Conservation (phyloP, 371 early-diverging fungal species). For the Phascolomyces articulosus region DNA sequence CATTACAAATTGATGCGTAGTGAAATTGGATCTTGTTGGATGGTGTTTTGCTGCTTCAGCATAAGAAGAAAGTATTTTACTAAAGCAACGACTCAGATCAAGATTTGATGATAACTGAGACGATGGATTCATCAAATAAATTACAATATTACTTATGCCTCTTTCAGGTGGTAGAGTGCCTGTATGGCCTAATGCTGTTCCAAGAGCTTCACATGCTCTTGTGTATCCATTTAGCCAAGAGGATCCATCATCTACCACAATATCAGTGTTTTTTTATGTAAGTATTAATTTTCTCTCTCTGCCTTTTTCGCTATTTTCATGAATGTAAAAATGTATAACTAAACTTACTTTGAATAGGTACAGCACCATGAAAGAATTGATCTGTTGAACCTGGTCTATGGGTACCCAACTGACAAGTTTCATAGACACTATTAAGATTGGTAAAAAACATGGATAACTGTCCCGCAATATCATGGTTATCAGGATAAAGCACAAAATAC, state of each 20-base stretch:
- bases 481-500: conserved; percentile 62
- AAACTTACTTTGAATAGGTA: conserved; percentile 49
- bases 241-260: conserved; percentile 14
- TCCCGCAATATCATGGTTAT: conserved; percentile 41
- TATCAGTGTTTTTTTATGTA: neutral
- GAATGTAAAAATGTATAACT: too few species aligned
- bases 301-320: too few species aligned
- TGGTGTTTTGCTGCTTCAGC: conserved; percentile 11
- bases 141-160: conserved; percentile 39
- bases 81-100: conserved; percentile 60
- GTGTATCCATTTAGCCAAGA: conserved; percentile 40
- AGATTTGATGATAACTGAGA: conserved; percentile 53
- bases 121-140: conserved; percentile 64
- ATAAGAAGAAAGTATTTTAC: conserved; percentile 15
- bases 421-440: conserved; percentile 54
- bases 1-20: conserved; percentile 25
- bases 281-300: too few species aligned
- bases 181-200: conserved; percentile 32
- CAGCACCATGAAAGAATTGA: conserved; percentile 43
- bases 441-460: conserved; percentile 53
- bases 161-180: conserved; percentile 20
- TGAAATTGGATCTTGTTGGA: conserved; percentile 17
- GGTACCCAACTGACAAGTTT: conserved; percentile 51
- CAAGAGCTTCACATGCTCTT: conserved; percentile 52
- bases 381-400: conserved; percentile 54